A percentile compares a stretch with the other conserved stretches of the same genome.
Conservation (phyloP, 2,329 filamentous ascomycete species). For the Botrytis aclada region DNA sequence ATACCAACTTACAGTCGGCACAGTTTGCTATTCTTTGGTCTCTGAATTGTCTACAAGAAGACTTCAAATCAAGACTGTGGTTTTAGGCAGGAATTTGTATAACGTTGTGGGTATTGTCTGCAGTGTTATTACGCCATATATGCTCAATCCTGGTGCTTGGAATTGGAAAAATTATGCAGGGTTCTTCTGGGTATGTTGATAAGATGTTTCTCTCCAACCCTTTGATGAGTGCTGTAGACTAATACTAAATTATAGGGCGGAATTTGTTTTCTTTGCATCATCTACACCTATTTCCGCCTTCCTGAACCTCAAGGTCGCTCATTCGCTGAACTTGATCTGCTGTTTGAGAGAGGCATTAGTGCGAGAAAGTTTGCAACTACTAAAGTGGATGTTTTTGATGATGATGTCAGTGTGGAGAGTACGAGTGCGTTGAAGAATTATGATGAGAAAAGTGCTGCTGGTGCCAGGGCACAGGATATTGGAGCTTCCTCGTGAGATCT, state of each 20-base stretch:
- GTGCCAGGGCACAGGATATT: not conserved
- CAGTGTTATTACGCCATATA: conserved; percentile 82
- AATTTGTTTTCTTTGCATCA: conserved; percentile 52
- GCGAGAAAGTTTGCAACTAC: conserved; percentile 40
- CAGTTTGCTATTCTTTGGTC: conserved; percentile 86
- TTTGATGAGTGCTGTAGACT: not conserved
- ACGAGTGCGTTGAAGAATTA: conserved; percentile 26
- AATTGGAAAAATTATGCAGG: conserved; percentile 84
- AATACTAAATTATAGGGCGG: conserved; percentile 48
- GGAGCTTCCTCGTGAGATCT: not conserved
- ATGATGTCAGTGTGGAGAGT: conserved; percentile 28
- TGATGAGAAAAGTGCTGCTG: conserved; percentile 65
- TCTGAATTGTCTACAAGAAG: conserved; percentile 78
- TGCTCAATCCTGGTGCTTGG: conserved; percentile 86
- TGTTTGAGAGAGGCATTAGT: conserved; percentile 69
- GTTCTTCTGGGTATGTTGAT: conserved; percentile 53
- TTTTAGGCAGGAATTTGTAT: conserved; percentile 70
- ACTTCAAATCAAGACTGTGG: conserved; percentile 87
- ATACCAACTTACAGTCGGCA: conserved; percentile 85
- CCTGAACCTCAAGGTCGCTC: conserved; percentile 78
- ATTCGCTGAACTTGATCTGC: conserved; percentile 80
- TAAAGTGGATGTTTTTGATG: conserved; percentile 35
- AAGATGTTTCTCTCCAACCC: conserved; percentile 37
- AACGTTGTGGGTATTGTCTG: conserved; percentile 79
- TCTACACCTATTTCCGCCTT: conserved; percentile 75